These are phyloP conservation scores for Phaeosphaeria sp. DNA, from an alignment of 2,329 filamentous ascomycete species.

Conservation along the genomic window DNA sequence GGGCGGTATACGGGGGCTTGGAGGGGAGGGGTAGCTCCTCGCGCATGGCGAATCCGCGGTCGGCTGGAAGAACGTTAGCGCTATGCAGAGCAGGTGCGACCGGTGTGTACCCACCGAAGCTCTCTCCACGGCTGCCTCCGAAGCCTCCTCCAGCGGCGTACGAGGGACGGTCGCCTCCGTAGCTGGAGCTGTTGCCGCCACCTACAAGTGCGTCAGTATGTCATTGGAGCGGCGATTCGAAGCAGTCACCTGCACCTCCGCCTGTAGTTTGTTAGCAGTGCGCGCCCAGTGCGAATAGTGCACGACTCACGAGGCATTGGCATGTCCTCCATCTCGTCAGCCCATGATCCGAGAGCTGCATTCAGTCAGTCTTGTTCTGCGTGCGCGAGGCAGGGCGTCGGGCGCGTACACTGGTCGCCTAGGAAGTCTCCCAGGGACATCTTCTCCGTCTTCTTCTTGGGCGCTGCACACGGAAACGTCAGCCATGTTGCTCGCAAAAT, in stretches of 20 bases:
- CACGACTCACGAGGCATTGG: slow-evolving; percentile 70
- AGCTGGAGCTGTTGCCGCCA: slow-evolving; percentile 50
- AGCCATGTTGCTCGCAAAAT: slow-evolving; percentile 45
- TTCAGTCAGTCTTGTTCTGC: slow-evolving; percentile 32
- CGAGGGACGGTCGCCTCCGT: slow-evolving; percentile 57
- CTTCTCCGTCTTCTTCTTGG: slow-evolving; percentile 93
- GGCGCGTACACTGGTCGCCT: slow-evolving; percentile 79
- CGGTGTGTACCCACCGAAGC: slow-evolving; percentile 43
- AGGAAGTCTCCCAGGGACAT: slow-evolving; percentile 98
- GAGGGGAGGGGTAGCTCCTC: slow-evolving; percentile 86
- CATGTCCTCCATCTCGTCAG: slow-evolving; percentile 95
- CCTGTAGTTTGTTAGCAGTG: slow-evolving; percentile 34
- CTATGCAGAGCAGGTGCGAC: slow-evolving; percentile 12
- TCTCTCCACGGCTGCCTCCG: slow-evolving; percentile 45
- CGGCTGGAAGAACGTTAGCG: slow-evolving; percentile 26
- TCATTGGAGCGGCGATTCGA: neutral
- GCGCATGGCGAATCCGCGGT: slow-evolving; percentile 55
- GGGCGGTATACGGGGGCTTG: slow-evolving; percentile 92
- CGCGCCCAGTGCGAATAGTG: slow-evolving; percentile 18
- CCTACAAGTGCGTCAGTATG: slow-evolving; percentile 34
- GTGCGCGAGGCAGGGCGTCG: slow-evolving; percentile 25
- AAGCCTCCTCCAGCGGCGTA: slow-evolving; percentile 52
- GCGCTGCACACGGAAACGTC: slow-evolving; percentile 66
- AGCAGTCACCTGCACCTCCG: slow-evolving; percentile 44
- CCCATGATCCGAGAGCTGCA: slow-evolving; percentile 86